Conservation (phyloP, 2,329 filamentous ascomycete genomes). For the Penicillium olsonii region DNA sequence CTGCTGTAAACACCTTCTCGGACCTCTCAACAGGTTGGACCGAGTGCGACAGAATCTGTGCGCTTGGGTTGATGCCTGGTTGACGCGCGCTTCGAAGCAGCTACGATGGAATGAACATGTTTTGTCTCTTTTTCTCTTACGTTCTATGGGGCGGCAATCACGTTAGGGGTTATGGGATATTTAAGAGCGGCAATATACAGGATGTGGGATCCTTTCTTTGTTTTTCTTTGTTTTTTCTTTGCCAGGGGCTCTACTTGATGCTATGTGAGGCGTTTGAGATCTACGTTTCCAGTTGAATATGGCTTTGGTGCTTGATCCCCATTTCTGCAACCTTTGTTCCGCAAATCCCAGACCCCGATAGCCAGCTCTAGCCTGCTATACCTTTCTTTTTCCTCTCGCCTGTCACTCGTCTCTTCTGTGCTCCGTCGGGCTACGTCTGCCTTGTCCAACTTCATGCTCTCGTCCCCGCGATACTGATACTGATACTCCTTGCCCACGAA, state of each 20-base stretch:
- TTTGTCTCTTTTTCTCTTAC: constrained; percentile 17
- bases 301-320: constrained; percentile 5
- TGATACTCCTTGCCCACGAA: constrained; percentile 11
- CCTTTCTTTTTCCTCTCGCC: constrained; percentile 1
- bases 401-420: constrained; percentile 13
- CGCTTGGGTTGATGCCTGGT: constrained; percentile 11
- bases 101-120: constrained; percentile 32
- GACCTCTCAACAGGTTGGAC: constrained; percentile 17
- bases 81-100: constrained; percentile 16
- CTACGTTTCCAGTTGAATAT: constrained; percentile 12
- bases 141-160: constrained; percentile 15
- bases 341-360: constrained; percentile 3
- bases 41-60: constrained; percentile 2
- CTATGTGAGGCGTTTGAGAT: constrained; percentile 18
- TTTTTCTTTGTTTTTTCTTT: constrained; percentile 16
- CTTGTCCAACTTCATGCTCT: constrained; percentile 9
- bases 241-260: constrained; percentile 17
- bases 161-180: constrained; percentile 17
- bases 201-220: constrained; percentile 8
- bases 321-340: constrained; percentile 5
- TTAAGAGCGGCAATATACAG: constrained; percentile 8
- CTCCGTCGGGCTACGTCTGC: constrained; percentile 16
- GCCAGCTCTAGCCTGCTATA: constrained; percentile 4
- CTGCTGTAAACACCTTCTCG: constrained; percentile 57
- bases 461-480: constrained; percentile 3